phyloP scores from a whole-genome alignment of 2,329 filamentous ascomycete genomes.

The Calonectria pteridis region DNA sequence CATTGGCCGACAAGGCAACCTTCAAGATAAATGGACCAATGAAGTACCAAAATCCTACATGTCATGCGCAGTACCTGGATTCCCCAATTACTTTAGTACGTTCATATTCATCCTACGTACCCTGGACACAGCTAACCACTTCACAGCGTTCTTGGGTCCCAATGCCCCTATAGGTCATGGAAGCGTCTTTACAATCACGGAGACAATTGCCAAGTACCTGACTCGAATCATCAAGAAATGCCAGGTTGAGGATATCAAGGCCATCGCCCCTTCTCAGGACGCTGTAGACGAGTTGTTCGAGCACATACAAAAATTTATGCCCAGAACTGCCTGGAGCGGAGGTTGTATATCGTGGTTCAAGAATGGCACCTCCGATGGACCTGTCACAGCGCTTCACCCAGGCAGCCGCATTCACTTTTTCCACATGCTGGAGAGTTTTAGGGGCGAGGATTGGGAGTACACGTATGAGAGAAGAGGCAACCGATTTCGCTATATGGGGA shows the following conservation, averaged over 20 bases:
- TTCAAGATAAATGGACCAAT: conserved; percentile 9
- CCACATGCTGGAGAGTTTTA: conserved; percentile 63
- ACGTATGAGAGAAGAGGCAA: conserved; percentile 50
- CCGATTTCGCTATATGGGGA: conserved; percentile 59
- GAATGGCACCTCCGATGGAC: conserved; percentile 55
- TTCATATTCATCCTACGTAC: neutral
- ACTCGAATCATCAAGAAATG: conserved; percentile 61
- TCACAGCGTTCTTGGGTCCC: conserved; percentile 62
- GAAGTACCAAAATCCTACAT: conserved; percentile 24
- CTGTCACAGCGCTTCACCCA: conserved; percentile 63
- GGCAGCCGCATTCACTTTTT: conserved; percentile 66
- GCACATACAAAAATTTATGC: conserved; percentile 64
- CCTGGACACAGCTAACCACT: neutral
- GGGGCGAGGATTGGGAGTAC: conserved; percentile 67
- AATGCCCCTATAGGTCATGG: conserved; percentile 65
- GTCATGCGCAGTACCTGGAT: conserved; percentile 18
- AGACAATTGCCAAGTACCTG: conserved; percentile 67
- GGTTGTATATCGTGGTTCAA: conserved; percentile 66
- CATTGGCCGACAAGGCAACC: conserved; percentile 13
- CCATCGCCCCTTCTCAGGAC: conserved; percentile 58
- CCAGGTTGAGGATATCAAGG: conserved; percentile 63
- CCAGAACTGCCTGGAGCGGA: conserved; percentile 63
- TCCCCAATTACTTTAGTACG: conserved; percentile 28
- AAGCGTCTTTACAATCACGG: conserved; percentile 63
- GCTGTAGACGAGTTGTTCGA: conserved; percentile 65